Evolutionary conservation across 2,329 filamentous ascomycete genomes (phyloP).

Genomic region (Trichophyton simii): DNA sequence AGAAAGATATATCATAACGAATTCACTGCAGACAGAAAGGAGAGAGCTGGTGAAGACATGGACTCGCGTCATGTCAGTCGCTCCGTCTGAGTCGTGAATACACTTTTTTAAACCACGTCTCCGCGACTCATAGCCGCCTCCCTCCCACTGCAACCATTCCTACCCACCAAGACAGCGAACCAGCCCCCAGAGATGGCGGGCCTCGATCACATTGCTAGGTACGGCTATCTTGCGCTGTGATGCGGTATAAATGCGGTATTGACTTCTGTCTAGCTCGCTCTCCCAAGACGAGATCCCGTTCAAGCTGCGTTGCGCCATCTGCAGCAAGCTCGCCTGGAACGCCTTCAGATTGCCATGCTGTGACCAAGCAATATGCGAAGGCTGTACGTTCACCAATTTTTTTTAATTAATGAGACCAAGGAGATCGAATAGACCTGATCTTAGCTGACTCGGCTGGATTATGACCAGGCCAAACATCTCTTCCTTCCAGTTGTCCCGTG

Average conservation of each 20-base stretch:
- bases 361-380: conserved; percentile 85
- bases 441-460: conserved; percentile 10
- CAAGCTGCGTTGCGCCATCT: conserved; percentile 88
- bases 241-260: not conserved
- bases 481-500: conserved; percentile 72
- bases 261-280: conserved; percentile 47
- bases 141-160: not conserved
- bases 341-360: conserved; percentile 88
- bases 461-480: conserved; percentile 54
- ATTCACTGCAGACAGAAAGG: not conserved
- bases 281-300: conserved; percentile 79
- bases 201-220: conserved; percentile 34
- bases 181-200: conserved; percentile 22
- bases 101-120: not conserved
- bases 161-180: not conserved
- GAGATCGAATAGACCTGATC: not conserved
- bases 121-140: not conserved
- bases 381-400: conserved; percentile 48
- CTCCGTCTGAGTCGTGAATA: not conserved
- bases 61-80: not conserved
- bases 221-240: conserved; percentile 6
- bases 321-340: conserved; percentile 80
- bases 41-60: not conserved
- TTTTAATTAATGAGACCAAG: not conserved
- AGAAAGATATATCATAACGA: not conserved